Base-by-base conservation (phyloP, 1,284 basidiomycete species). In the Cutaneotrichosporon cyanovorans region DNA sequence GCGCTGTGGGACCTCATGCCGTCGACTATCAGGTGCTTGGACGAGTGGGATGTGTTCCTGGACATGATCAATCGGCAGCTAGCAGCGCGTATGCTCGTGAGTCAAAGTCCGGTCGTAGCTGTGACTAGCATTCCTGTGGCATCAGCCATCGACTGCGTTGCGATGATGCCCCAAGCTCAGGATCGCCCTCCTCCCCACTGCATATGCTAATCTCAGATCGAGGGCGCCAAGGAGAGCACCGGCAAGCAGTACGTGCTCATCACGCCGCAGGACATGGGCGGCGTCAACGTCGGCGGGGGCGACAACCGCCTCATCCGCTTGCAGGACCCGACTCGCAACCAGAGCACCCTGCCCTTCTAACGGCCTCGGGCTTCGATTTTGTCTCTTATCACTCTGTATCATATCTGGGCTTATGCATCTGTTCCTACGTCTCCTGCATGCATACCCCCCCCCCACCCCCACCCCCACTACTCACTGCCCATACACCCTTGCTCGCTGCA, bases 1-100 rank as follows among this genome's bases (percentile, higher is more conserved):
- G 84, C 95, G 6, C 75, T 99, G 36, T 99, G 95, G 95, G 87
- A 95, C 60, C 84, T 88, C 10, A 88, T 93, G 46, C 85, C 86
- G 1, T 93, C 91, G 66, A 93, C 92, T 0, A 79, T 99, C 44
- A 78, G 93, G 49, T 98, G 93, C 63, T 79, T 98, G 28, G 92
- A 93, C 37, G 65, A 71, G 65, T 93, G 91, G 65, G 88, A 95
- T 58, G 91, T 96, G 12, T 96, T 93, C 75, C 89, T 95, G 84
- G 92, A 97, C 65, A 83, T 85, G 20, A 84, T 90, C 48, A 96
- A 96, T 66, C 81, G 93, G 30, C 81, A 82, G 48, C 84, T 93
- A 56, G 85, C 86, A 51, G 89, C 91, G 80, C 84, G 80, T 69
- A 87, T 92, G 83, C 86, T 96, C 79, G 85, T 87, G 48, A 40